Evolutionary conservation across 208 protist species (phyloP).

Genomic region (Crithidia sp.): DNA sequence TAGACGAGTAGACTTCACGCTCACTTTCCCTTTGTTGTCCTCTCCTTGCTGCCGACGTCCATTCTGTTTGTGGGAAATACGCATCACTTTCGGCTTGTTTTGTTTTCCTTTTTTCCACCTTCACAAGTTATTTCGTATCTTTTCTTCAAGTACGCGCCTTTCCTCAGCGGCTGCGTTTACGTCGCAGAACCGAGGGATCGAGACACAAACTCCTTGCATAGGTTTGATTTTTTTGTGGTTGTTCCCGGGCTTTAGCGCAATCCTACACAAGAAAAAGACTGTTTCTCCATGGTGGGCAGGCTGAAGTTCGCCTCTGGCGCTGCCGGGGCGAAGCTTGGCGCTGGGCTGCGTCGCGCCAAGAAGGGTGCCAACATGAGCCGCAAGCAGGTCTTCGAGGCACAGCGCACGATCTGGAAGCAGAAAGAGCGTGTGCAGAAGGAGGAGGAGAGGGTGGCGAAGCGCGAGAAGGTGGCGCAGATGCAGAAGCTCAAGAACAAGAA

Average conservation of each 20-base stretch:
- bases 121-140: not conserved
- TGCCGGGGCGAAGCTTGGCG: slow-evolving; percentile 3
- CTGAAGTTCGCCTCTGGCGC: slow-evolving; percentile 14
- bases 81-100: not conserved
- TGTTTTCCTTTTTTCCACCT: not conserved
- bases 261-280: too few species aligned
- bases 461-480: slow-evolving; percentile 46
- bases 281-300: slow-evolving; percentile 7
- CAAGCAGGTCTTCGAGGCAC: slow-evolving; percentile 70
- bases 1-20: too few species aligned
- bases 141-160: too few species aligned
- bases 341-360: slow-evolving; percentile 34
- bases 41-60: not conserved
- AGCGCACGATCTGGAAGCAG: slow-evolving; percentile 52
- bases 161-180: too few species aligned
- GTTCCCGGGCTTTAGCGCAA: too few species aligned
- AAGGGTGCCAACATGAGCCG: slow-evolving; percentile 77
- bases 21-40: not conserved
- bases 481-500: slow-evolving; percentile 78
- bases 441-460: slow-evolving; percentile 52
- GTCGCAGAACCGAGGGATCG: too few species aligned
- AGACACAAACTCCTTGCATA: too few species aligned
- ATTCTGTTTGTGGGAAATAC: not conserved
- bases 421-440: slow-evolving; percentile 60
- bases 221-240: too few species aligned